phyloP scores from a whole-genome alignment of 768 basidiomycete genomes.

The Suillus americanus region DNA sequence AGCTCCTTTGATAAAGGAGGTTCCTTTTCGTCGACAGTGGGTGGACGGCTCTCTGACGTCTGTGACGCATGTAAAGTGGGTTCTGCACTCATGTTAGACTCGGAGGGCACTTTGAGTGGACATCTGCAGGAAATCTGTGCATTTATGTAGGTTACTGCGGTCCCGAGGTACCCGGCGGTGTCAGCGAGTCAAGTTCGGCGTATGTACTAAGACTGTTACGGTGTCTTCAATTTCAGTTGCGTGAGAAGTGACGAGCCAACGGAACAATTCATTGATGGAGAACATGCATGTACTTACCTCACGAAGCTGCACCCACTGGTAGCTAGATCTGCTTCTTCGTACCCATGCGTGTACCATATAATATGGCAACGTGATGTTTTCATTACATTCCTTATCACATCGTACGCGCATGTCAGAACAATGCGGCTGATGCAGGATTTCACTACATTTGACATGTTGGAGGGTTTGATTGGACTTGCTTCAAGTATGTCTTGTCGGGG shows the following conservation, averaged over 20 bases:
- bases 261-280: background rate
- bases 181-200: background rate
- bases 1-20: constrained; percentile 19
- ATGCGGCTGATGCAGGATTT: background rate
- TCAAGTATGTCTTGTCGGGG: too few species aligned
- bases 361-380: background rate
- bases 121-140: background rate
- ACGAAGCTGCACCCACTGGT: background rate
- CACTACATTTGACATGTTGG: too few species aligned
- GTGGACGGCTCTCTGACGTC: constrained; percentile 39
- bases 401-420: background rate
- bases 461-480: too few species aligned
- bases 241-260: background rate
- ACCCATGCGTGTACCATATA: background rate
- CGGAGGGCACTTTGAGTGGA: too few species aligned
- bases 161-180: background rate
- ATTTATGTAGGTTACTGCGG: background rate
- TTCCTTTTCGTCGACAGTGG: constrained; percentile 46
- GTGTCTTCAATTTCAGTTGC: background rate
- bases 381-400: background rate
- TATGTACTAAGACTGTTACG: background rate
- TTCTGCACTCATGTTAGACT: background rate
- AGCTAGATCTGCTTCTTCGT: background rate
- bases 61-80: constrained; percentile 9
- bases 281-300: background rate